Evolutionary conservation across 164 flowering plant genomes (phyloP).

Genomic region (Paratinospora sagittata): DNA sequence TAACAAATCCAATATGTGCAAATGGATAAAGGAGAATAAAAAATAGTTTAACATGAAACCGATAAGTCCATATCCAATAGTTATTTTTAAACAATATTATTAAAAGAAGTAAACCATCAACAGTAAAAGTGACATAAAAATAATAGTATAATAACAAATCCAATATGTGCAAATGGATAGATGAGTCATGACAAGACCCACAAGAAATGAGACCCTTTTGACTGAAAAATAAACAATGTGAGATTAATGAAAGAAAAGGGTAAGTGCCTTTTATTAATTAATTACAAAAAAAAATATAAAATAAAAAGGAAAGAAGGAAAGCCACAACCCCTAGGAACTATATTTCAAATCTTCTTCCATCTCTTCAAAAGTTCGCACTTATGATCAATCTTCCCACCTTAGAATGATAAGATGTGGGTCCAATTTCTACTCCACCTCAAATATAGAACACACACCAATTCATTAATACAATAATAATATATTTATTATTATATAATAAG

Average conservation of each 20-base stretch:
- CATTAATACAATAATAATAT: not conserved
- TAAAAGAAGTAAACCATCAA: not conserved
- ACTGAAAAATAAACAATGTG: not conserved
- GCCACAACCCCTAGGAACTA: not conserved
- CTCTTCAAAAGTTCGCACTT: not conserved
- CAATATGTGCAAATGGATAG: not conserved
- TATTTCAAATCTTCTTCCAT: not conserved
- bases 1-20: too few relatives aligned
- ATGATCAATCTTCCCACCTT: not conserved
- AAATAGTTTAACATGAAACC: too few relatives aligned
- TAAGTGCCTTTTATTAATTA: not conserved
- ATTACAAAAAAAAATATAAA: not conserved
- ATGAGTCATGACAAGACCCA: not conserved
- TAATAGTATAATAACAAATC: not conserved
- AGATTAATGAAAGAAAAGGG: not conserved
- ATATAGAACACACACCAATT: not conserved
- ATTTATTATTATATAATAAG: not conserved
- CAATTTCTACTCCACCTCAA: slow-evolving; percentile 23
- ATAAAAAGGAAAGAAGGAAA: not conserved
- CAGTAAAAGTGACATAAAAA: not conserved
- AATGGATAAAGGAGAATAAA: too few relatives aligned
- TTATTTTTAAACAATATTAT: not conserved
- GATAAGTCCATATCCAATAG: not conserved
- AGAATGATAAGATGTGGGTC: slow-evolving; percentile 21
- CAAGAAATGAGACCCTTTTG: not conserved